Base-by-base conservation (phyloP, 306 rosid species). In the Pterocarpus macrocarpus region DNA sequence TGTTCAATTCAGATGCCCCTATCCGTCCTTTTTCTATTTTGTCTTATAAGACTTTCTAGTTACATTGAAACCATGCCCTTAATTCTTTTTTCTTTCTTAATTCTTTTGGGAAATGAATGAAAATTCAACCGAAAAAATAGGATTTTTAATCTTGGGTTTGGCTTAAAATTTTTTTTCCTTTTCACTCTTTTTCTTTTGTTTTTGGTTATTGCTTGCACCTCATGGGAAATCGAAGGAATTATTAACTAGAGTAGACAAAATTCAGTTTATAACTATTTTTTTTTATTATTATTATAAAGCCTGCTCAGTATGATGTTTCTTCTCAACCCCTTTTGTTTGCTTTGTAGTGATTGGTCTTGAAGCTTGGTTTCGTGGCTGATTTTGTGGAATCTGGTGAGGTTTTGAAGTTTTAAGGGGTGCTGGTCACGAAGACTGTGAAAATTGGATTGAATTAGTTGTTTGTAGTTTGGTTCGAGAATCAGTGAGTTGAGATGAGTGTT, bases 401-500 rank as follows among this genome's bases (percentile, higher is more conserved):
- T 75, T 56, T 68, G 43, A 64, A 75, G 28, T 56, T 61, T 50
- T 64, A 62, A 43, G 58, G 62, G 71, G 50, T 72, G 72, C 77
- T 57, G 73, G 69, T 66, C 16, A 70, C 69, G 85, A 72, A 35
- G 64, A 62, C 71, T 75, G 69, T 11, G 81, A 14, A 38, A 80
- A 78, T 64, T 78, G 78, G 69, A 70, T 49, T 84, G 55, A 50
- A 47, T 57, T 30, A 11, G 71, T 63, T 71, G 68, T 13, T 78
- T 59, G 65, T 69, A 34, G 70, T 58, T 75, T 76, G 33, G 63
- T 52, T 63, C 36, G 71, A 65, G 36, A 53, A 5, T 36, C 8
- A 47, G 64, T 70, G 63, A 81, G 82, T 71, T 34, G 78, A 78
- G 77, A 91, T 93, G 99, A 93, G 94, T 75, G 97, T 88, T 78